Evolutionary conservation across 2,329 filamentous ascomycete species (phyloP), one percentile per base, ranked within the genome.

Genomic region (Colletotrichum navitas): DNA sequence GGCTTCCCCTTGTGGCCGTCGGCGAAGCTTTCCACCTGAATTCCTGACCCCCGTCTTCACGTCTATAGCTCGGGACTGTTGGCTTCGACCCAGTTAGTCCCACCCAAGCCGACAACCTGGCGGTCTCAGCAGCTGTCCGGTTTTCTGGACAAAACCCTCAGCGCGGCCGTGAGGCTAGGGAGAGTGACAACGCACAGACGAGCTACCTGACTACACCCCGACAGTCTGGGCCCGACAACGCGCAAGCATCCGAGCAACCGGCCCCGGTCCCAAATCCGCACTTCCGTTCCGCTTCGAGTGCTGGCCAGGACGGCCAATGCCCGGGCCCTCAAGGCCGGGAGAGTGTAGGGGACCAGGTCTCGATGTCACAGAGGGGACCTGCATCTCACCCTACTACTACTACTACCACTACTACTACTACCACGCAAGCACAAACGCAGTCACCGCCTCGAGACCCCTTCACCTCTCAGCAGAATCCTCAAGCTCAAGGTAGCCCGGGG

Each of bases 291-390:
- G 32, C 66, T 55, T 64, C 69, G 11, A 65, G 52, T 63, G 64
- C 39, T 72, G 65, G 59, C 55, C 66, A 65, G 74, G 59, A 78
- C 76, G 79, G 84, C 89, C 88, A 85, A 91, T 91, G 89, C 87
- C 81, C 84, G 81, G 84, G 83, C 83, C 83, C 81, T 82, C 81
- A 81, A 81, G 84, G 83, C 82, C 81, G 83, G 79, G 82, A 81
- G 81, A 80, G 82, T 80, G 83, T 81, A 85, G 86, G 87, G 85
- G 87, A 88, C 82, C 85, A 85, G 86, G 83, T 83, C 84, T 86
- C 88, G 84, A 91, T 91, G 89, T 90, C 88, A 84, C 87, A 89
- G 85, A 86, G 85, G 83, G 86, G 84, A 78, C 81, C 85, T 85
- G 84, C 83, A 81, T 83, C 87, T 86, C 85, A 82, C 80, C 85